Conservation (phyloP, 257 asterid genomes). For the Capsicum rhomboideum region DNA sequence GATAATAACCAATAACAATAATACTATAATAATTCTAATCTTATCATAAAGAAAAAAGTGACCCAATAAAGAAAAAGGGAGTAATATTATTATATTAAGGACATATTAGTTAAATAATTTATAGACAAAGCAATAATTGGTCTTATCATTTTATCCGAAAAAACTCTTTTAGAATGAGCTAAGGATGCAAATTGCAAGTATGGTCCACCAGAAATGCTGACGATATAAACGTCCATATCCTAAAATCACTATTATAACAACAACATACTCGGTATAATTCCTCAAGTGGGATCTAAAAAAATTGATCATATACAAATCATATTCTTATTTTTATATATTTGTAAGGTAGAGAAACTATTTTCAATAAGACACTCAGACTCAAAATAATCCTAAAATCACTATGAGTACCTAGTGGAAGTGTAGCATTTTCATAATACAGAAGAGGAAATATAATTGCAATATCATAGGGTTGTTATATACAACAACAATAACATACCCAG, state of each 20-base stretch:
- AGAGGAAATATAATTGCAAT: background rate
- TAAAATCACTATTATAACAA: too few relatives aligned
- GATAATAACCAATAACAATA: background rate
- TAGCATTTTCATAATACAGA: too few relatives aligned
- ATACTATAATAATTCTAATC: background rate
- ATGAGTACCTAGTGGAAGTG: too few relatives aligned
- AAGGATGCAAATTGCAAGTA: background rate
- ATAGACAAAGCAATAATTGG: slow-evolving; percentile 1
- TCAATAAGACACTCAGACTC: too few relatives aligned
- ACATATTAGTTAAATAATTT: background rate
- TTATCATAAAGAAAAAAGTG: background rate
- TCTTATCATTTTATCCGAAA: background rate
- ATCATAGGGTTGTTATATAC: background rate
- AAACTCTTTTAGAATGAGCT: background rate
- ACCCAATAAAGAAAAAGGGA: background rate
- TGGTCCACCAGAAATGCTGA: background rate
- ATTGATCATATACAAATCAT: too few relatives aligned
- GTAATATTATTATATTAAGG: background rate
- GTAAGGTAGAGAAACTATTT: too few relatives aligned
- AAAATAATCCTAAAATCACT: too few relatives aligned
- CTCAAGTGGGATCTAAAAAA: too few relatives aligned
- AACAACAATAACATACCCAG: too few relatives aligned
- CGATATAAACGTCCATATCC: background rate
- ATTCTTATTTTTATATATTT: too few relatives aligned
- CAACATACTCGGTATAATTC: too few relatives aligned